Percentiles rank a stretch among this genome's conserved stretches.
Evolutionary conservation across 2,329 filamentous ascomycete genomes (phyloP).

Genomic region (Penicillium sp.): DNA sequence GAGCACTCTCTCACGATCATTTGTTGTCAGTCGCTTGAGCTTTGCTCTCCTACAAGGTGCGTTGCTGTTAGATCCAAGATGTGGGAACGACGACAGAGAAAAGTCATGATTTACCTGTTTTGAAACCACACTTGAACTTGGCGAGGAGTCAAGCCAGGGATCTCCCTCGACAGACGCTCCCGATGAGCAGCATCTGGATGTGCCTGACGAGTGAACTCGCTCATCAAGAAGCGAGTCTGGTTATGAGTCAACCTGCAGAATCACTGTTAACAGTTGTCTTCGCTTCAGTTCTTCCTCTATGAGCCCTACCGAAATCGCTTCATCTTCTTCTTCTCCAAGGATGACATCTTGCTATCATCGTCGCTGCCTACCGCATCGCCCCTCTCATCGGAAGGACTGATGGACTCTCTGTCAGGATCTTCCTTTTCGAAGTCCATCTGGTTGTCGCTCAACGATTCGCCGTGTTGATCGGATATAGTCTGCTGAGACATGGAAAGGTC

Average conservation of each 20-base stretch:
- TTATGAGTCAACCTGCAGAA: slow-evolving; percentile 78
- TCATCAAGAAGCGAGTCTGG: slow-evolving; percentile 97
- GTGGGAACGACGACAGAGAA: neutral
- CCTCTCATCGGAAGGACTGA: slow-evolving; percentile 31
- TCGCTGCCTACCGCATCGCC: slow-evolving; percentile 27
- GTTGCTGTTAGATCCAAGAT: slow-evolving; percentile 10
- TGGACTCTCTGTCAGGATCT: slow-evolving; percentile 19
- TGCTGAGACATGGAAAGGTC: slow-evolving; percentile 15
- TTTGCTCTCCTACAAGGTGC: slow-evolving; percentile 54
- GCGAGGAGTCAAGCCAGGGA: slow-evolving; percentile 84
- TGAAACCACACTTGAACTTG: slow-evolving; percentile 99
- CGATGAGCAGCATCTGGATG: slow-evolving; percentile 90
- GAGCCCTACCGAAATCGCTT: slow-evolving; percentile 43
- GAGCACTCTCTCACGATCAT: slow-evolving; percentile 63
- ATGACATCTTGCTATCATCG: slow-evolving; percentile 27
- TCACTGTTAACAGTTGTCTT: slow-evolving; percentile 1
- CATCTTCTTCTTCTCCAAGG: slow-evolving; percentile 43
- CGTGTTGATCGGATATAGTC: slow-evolving; percentile 14
- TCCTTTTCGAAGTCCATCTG: slow-evolving; percentile 18
- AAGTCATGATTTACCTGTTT: slow-evolving; percentile 68
- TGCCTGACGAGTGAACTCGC: slow-evolving; percentile 91
- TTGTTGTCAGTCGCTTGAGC: slow-evolving; percentile 60
- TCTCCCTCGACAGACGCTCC: slow-evolving; percentile 82
- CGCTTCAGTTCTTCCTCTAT: neutral
- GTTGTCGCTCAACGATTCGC: slow-evolving; percentile 9